Evolutionary conservation across 768 basidiomycete genomes (phyloP).

Genomic region (Boletus reticulatus): DNA sequence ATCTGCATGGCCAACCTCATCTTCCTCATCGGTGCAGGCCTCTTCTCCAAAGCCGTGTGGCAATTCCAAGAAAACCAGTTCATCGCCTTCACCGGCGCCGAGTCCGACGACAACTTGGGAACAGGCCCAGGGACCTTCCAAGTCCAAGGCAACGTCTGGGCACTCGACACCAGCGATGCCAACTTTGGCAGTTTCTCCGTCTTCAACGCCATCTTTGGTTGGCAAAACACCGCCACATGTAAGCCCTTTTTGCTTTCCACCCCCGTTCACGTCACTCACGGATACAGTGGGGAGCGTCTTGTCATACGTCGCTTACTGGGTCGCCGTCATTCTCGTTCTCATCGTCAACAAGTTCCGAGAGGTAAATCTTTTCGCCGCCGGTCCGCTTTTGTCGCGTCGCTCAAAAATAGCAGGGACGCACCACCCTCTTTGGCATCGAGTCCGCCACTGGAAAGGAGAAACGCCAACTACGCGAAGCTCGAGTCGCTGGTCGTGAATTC

Average conservation of each 20-base stretch:
- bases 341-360: conserved; percentile 65
- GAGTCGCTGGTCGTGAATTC: background rate
- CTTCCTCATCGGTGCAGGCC: conserved; percentile 90
- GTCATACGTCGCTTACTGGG: conserved; percentile 92
- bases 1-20: conserved; percentile 89
- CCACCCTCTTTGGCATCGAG: conserved; percentile 57
- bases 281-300: conserved; percentile 68
- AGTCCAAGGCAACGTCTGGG: conserved; percentile 85
- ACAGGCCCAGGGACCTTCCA: conserved; percentile 84
- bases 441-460: conserved; percentile 44
- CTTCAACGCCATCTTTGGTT: conserved; percentile 84
- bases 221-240: conserved; percentile 82
- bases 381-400: background rate
- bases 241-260: conserved; percentile 7
- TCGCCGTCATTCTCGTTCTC: conserved; percentile 70
- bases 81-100: conserved; percentile 65
- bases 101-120: conserved; percentile 65
- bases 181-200: conserved; percentile 69
- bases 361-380: conserved; percentile 29
- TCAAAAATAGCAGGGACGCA: conserved; percentile 50
- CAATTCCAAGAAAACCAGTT: conserved; percentile 70
- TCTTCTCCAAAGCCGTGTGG: conserved; percentile 79
- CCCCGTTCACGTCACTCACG: background rate
- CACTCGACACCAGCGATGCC: conserved; percentile 78
- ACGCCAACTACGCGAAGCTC: conserved; percentile 26